These are phyloP conservation scores for Fennellomyces sp. DNA, from an alignment of 371 early-diverging fungal species.

Conservation along the genomic window DNA sequence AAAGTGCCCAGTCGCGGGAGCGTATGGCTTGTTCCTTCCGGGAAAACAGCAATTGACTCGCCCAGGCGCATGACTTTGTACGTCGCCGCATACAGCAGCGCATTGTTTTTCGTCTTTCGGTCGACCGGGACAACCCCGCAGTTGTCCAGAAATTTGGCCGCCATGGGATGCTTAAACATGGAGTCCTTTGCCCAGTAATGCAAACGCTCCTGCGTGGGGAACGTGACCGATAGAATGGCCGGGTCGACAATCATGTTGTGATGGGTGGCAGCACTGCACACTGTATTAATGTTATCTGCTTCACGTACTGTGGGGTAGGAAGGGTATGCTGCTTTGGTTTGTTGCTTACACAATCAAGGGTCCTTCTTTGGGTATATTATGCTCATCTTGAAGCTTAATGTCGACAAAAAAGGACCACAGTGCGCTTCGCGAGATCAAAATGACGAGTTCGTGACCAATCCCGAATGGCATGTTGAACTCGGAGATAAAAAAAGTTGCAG, in stretches of 20 bases:
- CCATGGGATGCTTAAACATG: slow-evolving; percentile 49
- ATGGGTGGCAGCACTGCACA: slow-evolving; percentile 55
- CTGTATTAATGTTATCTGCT: background rate
- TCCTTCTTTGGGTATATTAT: slow-evolving; percentile 37
- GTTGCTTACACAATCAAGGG: slow-evolving; percentile 47
- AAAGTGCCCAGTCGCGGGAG: slow-evolving; percentile 43
- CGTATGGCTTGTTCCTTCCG: slow-evolving; percentile 61
- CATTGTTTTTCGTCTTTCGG: slow-evolving; percentile 57
- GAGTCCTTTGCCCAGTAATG: slow-evolving; percentile 66
- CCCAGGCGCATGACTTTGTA: slow-evolving; percentile 49
- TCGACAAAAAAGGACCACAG: slow-evolving; percentile 54
- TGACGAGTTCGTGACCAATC: slow-evolving; percentile 44
- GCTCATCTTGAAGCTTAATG: slow-evolving; percentile 38
- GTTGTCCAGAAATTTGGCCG: slow-evolving; percentile 37
- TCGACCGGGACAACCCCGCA: slow-evolving; percentile 64
- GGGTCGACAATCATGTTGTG: slow-evolving; percentile 66
- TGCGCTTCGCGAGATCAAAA: slow-evolving; percentile 42
- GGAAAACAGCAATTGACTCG: slow-evolving; percentile 61
- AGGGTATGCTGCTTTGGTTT: background rate
- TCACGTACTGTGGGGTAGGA: background rate
- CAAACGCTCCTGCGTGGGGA: slow-evolving; percentile 47
- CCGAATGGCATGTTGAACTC: slow-evolving; percentile 46
- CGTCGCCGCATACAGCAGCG: slow-evolving; percentile 47
- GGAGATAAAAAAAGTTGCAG: background rate
- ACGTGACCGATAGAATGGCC: slow-evolving; percentile 47